Evolutionary conservation across 805 yeast species (phyloP).

Genomic region (Metschnikowia drakensbergensis): DNA sequence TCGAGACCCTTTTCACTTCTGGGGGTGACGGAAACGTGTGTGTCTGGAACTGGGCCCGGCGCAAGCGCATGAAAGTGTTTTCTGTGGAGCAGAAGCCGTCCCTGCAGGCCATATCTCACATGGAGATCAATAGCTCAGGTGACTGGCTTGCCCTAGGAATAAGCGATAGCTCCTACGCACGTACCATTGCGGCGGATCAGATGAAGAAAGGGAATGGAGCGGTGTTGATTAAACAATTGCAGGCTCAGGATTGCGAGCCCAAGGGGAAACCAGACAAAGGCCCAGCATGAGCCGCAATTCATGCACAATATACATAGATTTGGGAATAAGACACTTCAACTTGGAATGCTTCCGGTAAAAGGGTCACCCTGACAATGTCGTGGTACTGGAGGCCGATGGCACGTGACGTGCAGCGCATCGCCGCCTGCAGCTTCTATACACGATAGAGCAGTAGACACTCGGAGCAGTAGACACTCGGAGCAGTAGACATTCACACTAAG

Average conservation of each 20-base stretch:
- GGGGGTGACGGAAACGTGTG: conserved; percentile 51
- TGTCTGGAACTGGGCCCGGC: conserved; percentile 46
- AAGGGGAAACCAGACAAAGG: background rate
- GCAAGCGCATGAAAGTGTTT: conserved; percentile 42
- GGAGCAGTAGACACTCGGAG: too few relatives aligned
- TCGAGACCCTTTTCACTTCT: conserved; percentile 44
- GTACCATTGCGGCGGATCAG: background rate
- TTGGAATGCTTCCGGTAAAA: too few relatives aligned
- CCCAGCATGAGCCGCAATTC: background rate
- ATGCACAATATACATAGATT: background rate
- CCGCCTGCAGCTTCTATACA: background rate
- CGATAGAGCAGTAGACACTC: too few relatives aligned
- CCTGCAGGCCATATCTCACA: conserved; percentile 11
- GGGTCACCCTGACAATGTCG: too few relatives aligned
- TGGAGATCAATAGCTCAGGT: conserved; percentile 16
- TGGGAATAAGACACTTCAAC: background rate
- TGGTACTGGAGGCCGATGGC: background rate
- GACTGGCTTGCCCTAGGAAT: conserved; percentile 12
- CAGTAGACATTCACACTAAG: too few relatives aligned
- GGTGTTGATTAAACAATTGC: conserved; percentile 8
- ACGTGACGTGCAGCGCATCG: conserved; percentile 3
- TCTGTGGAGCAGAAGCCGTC: conserved; percentile 5
- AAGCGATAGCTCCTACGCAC: conserved; percentile 10
- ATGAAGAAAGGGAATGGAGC: background rate
- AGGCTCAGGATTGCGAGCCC: conserved; percentile 11